Base-by-base conservation (phyloP, 768 basidiomycete genomes). In the Collybiopsis confluens region DNA sequence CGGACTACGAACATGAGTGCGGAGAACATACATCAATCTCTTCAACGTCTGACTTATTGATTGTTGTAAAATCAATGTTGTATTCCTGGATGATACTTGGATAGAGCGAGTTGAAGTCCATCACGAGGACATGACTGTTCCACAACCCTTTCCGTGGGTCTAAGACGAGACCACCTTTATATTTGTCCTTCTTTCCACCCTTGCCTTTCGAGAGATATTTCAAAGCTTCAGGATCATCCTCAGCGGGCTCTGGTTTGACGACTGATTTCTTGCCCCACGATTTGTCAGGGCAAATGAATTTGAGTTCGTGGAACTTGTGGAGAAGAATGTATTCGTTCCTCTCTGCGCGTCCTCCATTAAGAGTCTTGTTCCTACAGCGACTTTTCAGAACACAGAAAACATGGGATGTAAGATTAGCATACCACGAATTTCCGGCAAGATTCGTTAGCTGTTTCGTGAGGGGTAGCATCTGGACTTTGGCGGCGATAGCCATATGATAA, bases 71-170 rank as follows among this genome's bases (percentile, higher is more conserved):
- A 70, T 98, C 97, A 60, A 99, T 98, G 67, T 99, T 98, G 66
- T 91, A 99, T 75, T 99, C 97, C 64, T 98, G 97, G 45, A 99
- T 99, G 74, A 99, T 99, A 67, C 91, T 94, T 5, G 97, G 97
- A 66, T 99, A 99, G 53, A 99, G 77, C 56, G 94, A 97, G 70
- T 99, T 99, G 85, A 98, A 99, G 69, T 99, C 97, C 97, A 99
- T 99, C 69, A 99, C 97, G 16, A 99, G 79, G 69, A 98, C 90
- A 65, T 79, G 97, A 62, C 86, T 95, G 74, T 98, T 97, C 91
- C 92, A 98, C 37, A 99, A 74, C 10, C 95, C 92, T 51, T 91
- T 78, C 72, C 97, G 95, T 2, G 97, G 97, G 55, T 97, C 92
- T 59, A 99, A 94, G 18, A 99, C 97, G 49, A 98, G 78, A 69